Percentiles rank a stretch among this genome's conserved stretches.
Conservation (phyloP, 768 basidiomycete species). For the button mushroom (Agaricus bisporus) region DNA sequence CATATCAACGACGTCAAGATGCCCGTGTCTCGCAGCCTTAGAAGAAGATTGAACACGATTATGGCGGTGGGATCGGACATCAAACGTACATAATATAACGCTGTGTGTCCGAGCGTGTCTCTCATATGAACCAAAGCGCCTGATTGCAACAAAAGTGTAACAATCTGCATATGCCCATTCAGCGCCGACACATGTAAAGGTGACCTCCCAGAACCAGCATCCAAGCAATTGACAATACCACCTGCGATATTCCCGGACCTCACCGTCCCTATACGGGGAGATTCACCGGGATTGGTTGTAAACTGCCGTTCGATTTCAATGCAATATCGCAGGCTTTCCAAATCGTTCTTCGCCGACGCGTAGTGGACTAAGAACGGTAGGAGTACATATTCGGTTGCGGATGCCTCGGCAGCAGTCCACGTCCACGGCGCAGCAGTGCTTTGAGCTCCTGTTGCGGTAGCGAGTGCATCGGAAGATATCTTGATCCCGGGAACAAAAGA, state of each 20-base stretch:
- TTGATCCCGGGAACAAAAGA: conserved; percentile 29
- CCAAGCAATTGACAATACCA: conserved; percentile 69
- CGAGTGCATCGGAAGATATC: conserved; percentile 33
- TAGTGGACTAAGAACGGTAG: conserved; percentile 77
- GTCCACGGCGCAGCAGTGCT: conserved; percentile 65
- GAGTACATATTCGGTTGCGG: conserved; percentile 61
- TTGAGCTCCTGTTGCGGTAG: conserved; percentile 24
- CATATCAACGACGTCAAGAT: conserved; percentile 51
- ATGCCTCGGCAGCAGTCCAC: conserved; percentile 71
- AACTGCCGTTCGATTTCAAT: conserved; percentile 26
- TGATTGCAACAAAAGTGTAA: conserved; percentile 50
- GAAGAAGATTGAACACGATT: background rate
- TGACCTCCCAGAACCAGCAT: conserved; percentile 63
- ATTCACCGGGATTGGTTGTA: conserved; percentile 16
- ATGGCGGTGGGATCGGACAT: background rate
- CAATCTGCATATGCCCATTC: conserved; percentile 46
- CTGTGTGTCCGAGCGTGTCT: conserved; percentile 76
- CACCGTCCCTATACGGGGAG: background rate
- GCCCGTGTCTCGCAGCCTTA: conserved; percentile 72
- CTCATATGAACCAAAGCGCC: conserved; percentile 82
- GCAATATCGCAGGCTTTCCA: conserved; percentile 57
- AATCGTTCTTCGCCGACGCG: conserved; percentile 67
- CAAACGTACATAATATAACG: conserved; percentile 68
- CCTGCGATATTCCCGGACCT: conserved; percentile 43
- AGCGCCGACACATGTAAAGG: conserved; percentile 78